These are phyloP conservation scores for Nitzschia inconspicua DNA, from an alignment of 108 stramenopile genomes.

Conservation along the genomic window DNA sequence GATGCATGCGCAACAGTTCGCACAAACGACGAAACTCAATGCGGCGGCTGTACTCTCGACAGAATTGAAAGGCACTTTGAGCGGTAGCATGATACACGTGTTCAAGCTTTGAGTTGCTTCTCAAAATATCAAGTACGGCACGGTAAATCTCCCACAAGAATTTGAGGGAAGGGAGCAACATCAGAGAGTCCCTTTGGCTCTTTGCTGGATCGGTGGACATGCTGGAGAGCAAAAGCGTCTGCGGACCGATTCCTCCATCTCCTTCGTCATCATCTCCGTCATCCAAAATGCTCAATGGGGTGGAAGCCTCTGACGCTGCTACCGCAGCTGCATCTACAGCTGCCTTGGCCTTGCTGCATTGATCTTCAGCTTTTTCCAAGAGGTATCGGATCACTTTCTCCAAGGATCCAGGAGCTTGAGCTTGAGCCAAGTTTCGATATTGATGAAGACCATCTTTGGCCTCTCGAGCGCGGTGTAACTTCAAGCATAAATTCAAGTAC, in stretches of 20 bases:
- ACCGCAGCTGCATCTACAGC: slow-evolving; percentile 46
- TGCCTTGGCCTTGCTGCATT: slow-evolving; percentile 76
- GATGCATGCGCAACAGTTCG: slow-evolving; percentile 93
- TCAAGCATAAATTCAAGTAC: slow-evolving; percentile 92
- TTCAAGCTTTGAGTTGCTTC: slow-evolving; percentile 92
- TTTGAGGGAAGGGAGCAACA: slow-evolving; percentile 93
- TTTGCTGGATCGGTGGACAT: slow-evolving; percentile 92
- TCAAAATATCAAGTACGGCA: slow-evolving; percentile 92
- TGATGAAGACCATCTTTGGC: slow-evolving; percentile 99
- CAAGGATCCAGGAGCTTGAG: slow-evolving; percentile 90
- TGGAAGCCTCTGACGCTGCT: slow-evolving; percentile 23
- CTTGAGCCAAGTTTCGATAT: slow-evolving; percentile 92
- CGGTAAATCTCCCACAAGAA: slow-evolving; percentile 99
- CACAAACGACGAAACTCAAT: slow-evolving; percentile 94
- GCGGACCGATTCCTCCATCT: slow-evolving; percentile 82
- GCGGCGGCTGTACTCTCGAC: slow-evolving; percentile 80
- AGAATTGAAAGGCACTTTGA: slow-evolving; percentile 85
- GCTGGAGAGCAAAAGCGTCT: slow-evolving; percentile 89
- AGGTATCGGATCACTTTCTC: slow-evolving; percentile 93
- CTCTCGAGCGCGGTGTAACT: slow-evolving; percentile 76
- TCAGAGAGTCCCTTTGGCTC: slow-evolving; percentile 83
- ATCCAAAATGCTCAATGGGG: background rate
- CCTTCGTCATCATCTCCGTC: slow-evolving; percentile 54
- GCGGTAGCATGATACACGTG: slow-evolving; percentile 91
- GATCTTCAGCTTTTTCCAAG: slow-evolving; percentile 70